Conservation (phyloP, 2,329 filamentous ascomycete species). For the Paraphoma chrysanthemicola region DNA sequence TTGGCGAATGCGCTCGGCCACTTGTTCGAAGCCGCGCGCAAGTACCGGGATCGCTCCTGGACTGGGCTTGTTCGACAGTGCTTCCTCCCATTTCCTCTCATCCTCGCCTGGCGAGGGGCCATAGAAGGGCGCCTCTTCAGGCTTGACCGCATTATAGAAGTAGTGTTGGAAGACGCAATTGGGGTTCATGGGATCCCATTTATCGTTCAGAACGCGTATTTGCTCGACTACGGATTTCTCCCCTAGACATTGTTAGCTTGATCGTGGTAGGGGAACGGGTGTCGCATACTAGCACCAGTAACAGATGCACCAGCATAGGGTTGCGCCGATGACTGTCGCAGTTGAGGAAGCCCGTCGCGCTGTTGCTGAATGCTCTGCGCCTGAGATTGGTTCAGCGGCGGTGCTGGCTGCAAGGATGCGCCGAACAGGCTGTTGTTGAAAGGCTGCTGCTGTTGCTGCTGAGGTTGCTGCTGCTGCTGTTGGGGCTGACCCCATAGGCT, state of each 20-base stretch:
- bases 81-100: constrained; percentile 82
- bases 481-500: constrained; percentile 41
- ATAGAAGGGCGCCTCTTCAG: constrained; percentile 77
- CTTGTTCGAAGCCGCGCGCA: constrained; percentile 74
- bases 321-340: constrained; percentile 38
- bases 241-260: constrained; percentile 49
- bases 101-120: constrained; percentile 74
- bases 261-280: not conserved
- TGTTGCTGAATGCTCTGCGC: constrained; percentile 46
- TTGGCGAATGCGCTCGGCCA: constrained; percentile 74
- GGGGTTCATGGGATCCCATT: constrained; percentile 74
- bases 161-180: constrained; percentile 81
- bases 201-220: constrained; percentile 71
- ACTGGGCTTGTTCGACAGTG: constrained; percentile 78
- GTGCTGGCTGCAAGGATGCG: constrained; percentile 39
- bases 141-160: constrained; percentile 85
- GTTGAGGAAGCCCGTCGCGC: constrained; percentile 44
- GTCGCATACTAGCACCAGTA: constrained; percentile 36
- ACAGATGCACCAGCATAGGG: constrained; percentile 35
- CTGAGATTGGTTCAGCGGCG: constrained; percentile 33
- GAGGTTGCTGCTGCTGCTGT: constrained; percentile 45
- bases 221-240: constrained; percentile 79
- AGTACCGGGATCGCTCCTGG: constrained; percentile 79
- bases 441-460: constrained; percentile 51
- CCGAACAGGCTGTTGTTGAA: constrained; percentile 51